Evolutionary conservation across 768 basidiomycete species (phyloP).

Genomic region (Lactarius indigo): DNA sequence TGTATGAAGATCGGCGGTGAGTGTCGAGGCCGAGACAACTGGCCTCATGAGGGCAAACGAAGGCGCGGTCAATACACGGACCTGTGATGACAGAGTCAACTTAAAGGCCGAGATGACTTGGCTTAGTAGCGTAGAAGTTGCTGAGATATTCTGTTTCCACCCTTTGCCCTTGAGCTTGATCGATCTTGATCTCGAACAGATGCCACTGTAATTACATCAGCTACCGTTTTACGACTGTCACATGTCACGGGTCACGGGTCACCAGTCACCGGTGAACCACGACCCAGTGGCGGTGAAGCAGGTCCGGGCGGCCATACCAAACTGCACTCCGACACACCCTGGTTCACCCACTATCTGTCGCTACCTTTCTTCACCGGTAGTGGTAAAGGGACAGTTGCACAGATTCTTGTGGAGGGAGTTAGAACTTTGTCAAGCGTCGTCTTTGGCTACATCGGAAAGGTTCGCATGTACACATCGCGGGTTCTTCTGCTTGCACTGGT

Average conservation of each 20-base stretch:
- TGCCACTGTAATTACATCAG: too few relatives aligned
- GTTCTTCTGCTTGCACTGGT: background rate
- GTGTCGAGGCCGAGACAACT: background rate
- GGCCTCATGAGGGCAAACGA: background rate
- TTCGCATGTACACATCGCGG: background rate
- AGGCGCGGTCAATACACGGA: background rate
- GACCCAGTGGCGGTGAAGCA: too few relatives aligned
- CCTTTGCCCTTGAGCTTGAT: too few relatives aligned
- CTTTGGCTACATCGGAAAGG: slow-evolving; percentile 11
- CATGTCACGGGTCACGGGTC: too few relatives aligned
- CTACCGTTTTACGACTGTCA: too few relatives aligned
- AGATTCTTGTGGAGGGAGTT: slow-evolving; percentile 1
- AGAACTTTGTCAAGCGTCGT: background rate
- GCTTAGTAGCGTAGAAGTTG: background rate
- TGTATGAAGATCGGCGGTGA: background rate
- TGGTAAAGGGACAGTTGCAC: slow-evolving; percentile 2
- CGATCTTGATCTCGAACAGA: too few relatives aligned
- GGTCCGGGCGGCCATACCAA: too few relatives aligned
- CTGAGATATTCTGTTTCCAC: too few relatives aligned
- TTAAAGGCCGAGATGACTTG: background rate
- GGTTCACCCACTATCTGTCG: slow-evolving; percentile 7
- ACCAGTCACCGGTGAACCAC: too few relatives aligned
- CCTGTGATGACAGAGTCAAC: background rate
- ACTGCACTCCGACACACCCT: too few relatives aligned
- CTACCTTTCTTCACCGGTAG: background rate